Base-by-base conservation (phyloP, 139 green algal genomes). In the Ostreobium quekettii region DNA sequence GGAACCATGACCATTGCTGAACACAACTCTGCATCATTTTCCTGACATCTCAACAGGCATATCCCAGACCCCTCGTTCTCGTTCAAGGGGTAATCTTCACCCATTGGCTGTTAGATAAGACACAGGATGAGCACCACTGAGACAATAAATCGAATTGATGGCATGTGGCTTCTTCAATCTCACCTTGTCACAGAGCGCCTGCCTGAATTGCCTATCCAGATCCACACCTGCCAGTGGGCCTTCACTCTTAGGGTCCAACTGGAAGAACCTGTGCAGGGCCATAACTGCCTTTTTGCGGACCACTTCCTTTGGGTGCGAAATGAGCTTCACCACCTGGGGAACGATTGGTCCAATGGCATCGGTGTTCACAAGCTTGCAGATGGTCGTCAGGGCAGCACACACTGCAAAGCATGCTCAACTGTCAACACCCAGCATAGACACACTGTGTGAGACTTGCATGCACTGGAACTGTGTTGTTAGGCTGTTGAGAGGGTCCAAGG, bases 251-350 rank as follows among this genome's bases (percentile, higher is more conserved):
- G 88, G 83, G 74, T 96, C 89, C 66, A 96, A 74, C 67, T 86
- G 80, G 47, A 78, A 64, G 49, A 87, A 83, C 48, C 77, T 66
- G 42, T 95, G 88, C 66, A 98, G 77, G 15, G 84, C 90, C 85
- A 98, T 90, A 32, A 97, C 78, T 3, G 93, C 90, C 71, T 98
- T 98, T 71, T 97, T 98, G 64, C 92, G 85, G 26, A 98, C 91
- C 30, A 86, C 57, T 64, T 95, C 88, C 22, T 84, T 79, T 19
- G 80, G 76, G 65, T 97, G 91, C 2, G 46, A 76, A 39, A 95
- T 74, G 39, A 93, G 80, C 29, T 83, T 81, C 6, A 81, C 74
- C 19, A 95, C 81, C 60, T 80, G 64, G 28, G 64, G 60, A 38
- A 90, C 73, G 31, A 91, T 66, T 35, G 78, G 33, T 6, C 61